These are phyloP conservation scores for Schizochytrium sp. DNA, from an alignment of 108 stramenopile genomes.

Conservation along the genomic window DNA sequence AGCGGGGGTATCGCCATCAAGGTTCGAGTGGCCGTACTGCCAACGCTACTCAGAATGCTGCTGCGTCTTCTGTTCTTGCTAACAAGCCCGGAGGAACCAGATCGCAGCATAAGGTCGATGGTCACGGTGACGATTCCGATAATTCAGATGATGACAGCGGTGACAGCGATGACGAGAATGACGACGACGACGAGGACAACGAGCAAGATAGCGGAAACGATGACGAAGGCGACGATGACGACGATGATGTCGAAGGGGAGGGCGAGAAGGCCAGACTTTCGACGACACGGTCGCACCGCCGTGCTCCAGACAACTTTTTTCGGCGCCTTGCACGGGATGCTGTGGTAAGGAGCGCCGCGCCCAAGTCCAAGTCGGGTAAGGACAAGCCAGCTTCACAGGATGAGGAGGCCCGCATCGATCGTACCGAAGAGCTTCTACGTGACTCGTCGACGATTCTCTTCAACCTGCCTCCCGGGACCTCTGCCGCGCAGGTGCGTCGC, in stretches of 20 bases:
- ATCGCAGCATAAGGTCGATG: no score
- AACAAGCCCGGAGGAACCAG: not conserved
- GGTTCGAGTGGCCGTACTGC: not conserved
- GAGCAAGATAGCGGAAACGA: not conserved
- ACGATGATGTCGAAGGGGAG: no score
- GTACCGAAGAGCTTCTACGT: not conserved
- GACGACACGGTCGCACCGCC: not conserved
- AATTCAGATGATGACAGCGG: not conserved
- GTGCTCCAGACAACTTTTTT: not conserved
- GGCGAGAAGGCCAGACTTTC: not conserved
- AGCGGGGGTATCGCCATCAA: not conserved
- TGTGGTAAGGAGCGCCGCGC: not conserved
- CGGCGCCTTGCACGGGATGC: not conserved
- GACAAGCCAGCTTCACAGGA: not conserved
- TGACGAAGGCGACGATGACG: no score
- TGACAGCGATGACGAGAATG: not conserved
- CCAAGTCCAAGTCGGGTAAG: not conserved
- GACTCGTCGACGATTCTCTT: slow-evolving; percentile 2
- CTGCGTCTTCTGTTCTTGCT: not conserved
- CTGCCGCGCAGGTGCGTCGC: not conserved
- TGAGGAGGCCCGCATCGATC: not conserved
- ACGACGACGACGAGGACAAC: not conserved
- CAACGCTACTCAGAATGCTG: not conserved
- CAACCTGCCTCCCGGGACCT: not conserved
- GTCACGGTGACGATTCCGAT: no score